These are phyloP conservation scores for Fusarium drepaniforme DNA, from an alignment of 2,329 filamentous ascomycete species.

Conservation along the genomic window DNA sequence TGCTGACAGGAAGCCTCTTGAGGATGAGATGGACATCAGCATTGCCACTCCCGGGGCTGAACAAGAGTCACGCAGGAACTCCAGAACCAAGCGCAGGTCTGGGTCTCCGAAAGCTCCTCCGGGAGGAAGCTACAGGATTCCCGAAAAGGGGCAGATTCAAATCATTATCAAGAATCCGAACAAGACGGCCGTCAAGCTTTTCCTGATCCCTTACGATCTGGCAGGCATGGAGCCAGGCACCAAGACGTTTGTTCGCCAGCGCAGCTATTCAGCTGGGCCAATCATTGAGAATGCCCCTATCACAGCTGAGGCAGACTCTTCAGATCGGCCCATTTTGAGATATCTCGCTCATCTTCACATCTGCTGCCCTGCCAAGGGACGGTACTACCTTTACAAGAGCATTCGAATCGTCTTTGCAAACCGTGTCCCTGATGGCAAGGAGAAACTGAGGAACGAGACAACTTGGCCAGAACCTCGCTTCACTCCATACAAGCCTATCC, in stretches of 20 bases:
- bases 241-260: constrained; percentile 95
- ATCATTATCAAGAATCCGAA: constrained; percentile 99
- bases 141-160: constrained; percentile 92
- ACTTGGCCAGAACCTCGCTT: constrained; percentile 90
- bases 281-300: constrained; percentile 77
- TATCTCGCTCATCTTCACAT: constrained; percentile 96
- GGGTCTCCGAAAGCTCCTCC: constrained; percentile 71
- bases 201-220: constrained; percentile 93
- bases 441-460: constrained; percentile 90
- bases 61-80: constrained; percentile 46
- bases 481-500: constrained; percentile 81
- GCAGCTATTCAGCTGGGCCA: constrained; percentile 89
- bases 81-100: constrained; percentile 66
- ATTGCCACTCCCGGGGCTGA: constrained; percentile 33
- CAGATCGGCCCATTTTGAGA: constrained; percentile 78
- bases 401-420: constrained; percentile 97
- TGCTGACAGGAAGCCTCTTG: constrained; percentile 50
- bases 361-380: constrained; percentile 84
- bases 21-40: constrained; percentile 40
- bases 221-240: constrained; percentile 92
- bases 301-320: constrained; percentile 40
- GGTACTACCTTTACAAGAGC: constrained; percentile 91
- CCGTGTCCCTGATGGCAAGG: constrained; percentile 93
- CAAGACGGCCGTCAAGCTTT: constrained; percentile 97
- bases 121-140: constrained; percentile 93